Evolutionary conservation across 225 moss, liverwort and hornwort genomes (phyloP).

Genomic region (Straminergon stramineum): DNA sequence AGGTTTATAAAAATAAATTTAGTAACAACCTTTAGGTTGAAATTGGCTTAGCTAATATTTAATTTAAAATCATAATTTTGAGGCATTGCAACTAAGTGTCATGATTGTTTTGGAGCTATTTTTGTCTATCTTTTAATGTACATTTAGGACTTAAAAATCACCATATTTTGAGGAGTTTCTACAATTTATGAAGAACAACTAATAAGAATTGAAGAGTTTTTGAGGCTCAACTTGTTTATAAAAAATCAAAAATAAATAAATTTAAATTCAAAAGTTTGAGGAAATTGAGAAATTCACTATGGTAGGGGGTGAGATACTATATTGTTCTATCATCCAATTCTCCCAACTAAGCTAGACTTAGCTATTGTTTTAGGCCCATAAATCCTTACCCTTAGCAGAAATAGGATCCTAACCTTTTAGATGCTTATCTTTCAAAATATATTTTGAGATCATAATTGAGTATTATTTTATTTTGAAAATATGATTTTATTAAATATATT

Average conservation of each 20-base stretch:
- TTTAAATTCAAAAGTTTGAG: rapidly evolving
- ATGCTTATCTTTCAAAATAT: neutral
- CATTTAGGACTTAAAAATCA: neutral
- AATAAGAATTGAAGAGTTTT: neutral
- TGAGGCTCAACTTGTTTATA: no score
- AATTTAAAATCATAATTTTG: neutral
- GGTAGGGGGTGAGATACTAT: no score
- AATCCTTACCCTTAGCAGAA: neutral
- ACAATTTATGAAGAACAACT: neutral
- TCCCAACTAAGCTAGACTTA: neutral
- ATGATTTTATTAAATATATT: no score
- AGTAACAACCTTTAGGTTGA: neutral
- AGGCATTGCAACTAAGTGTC: no score
- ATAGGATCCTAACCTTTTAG: neutral
- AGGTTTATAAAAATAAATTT: neutral
- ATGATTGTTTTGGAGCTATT: neutral
- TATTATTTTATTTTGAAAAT: neutral
- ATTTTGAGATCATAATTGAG: neutral
- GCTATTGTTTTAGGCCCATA: neutral
- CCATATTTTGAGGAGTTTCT: neutral
- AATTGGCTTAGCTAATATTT: rapidly evolving
- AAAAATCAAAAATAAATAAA: neutral
- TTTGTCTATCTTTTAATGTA: neutral
- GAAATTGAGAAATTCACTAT: neutral
- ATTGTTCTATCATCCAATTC: rapidly evolving